Percentiles rank a stretch among this genome's conserved stretches.
phyloP scores from a whole-genome alignment of 352 stramenopile species.

The Elongisporangium prolatum region DNA sequence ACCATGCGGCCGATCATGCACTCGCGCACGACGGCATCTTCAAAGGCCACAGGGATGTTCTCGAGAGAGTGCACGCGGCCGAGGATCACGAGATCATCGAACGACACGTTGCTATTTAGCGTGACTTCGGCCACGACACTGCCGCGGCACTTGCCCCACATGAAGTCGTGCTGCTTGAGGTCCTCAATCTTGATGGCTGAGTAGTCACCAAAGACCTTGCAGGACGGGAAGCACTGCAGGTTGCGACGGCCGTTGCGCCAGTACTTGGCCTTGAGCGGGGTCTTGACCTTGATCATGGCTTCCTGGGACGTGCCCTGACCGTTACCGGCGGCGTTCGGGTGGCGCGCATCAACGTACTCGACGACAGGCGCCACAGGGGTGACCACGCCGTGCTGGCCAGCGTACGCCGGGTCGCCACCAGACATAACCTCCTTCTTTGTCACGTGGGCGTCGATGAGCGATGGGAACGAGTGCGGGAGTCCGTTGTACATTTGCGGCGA shows the following conservation, averaged over 20 bases:
- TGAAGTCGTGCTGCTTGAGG: slow-evolving; percentile 87
- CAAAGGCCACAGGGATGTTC: slow-evolving; percentile 81
- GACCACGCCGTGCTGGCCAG: too few relatives aligned
- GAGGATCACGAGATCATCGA: slow-evolving; percentile 77
- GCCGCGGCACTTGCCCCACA: slow-evolving; percentile 87
- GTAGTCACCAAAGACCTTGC: slow-evolving; percentile 89
- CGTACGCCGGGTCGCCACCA: too few relatives aligned
- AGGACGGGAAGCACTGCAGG: slow-evolving; percentile 86
- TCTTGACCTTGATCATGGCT: slow-evolving; percentile 87
- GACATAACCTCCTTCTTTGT: slow-evolving; percentile 28
- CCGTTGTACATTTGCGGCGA: slow-evolving; percentile 16
- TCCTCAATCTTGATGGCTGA: slow-evolving; percentile 87
- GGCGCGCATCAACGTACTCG: too few relatives aligned
- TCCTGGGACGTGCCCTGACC: slow-evolving; percentile 42
- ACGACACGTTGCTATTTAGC: slow-evolving; percentile 77
- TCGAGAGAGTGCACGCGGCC: slow-evolving; percentile 80
- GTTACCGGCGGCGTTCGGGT: background rate
- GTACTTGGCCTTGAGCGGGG: slow-evolving; percentile 83
- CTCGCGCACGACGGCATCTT: slow-evolving; percentile 77
- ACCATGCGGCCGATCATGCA: slow-evolving; percentile 81
- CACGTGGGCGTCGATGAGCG: slow-evolving; percentile 35
- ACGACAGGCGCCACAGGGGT: too few relatives aligned
- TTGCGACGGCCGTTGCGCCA: slow-evolving; percentile 89
- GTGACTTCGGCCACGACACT: slow-evolving; percentile 80
- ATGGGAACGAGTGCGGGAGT: slow-evolving; percentile 48